Percentiles rank a stretch among this genome's conserved stretches.
phyloP scores from a whole-genome alignment of 768 basidiomycete genomes.

The Tephrocybe sp. region DNA sequence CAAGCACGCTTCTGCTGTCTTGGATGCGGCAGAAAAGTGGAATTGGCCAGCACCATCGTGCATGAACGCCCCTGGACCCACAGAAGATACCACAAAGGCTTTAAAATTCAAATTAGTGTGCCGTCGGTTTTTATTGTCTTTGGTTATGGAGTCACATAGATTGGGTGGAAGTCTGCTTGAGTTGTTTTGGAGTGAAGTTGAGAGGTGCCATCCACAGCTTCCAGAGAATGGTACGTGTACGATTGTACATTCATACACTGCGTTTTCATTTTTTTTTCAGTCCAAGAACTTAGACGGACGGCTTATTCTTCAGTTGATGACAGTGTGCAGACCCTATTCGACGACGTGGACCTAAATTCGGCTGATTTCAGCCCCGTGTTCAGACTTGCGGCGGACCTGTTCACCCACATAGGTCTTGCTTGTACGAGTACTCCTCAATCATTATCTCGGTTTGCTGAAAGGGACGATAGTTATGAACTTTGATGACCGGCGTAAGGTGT shows the following conservation, averaged over 20 bases:
- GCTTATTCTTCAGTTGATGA: conserved; percentile 15
- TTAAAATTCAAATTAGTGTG: conserved; percentile 15
- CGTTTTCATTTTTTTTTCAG: conserved; percentile 1
- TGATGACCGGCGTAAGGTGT: conserved; percentile 3
- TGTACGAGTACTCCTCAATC: conserved; percentile 5
- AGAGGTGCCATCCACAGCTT: conserved; percentile 19
- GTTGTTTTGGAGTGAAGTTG: conserved; percentile 17
- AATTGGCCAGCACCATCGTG: conserved; percentile 18
- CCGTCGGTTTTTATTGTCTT: conserved; percentile 16
- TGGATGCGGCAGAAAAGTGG: conserved; percentile 18
- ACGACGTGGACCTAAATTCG: conserved; percentile 8
- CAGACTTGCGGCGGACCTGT: conserved; percentile 16
- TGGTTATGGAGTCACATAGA: conserved; percentile 17
- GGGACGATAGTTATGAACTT: conserved; percentile 9
- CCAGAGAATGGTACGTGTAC: conserved; percentile 18
- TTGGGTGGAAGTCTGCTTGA: conserved; percentile 20
- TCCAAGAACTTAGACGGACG: conserved; percentile 15
- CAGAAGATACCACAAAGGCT: not conserved
- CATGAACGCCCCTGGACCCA: conserved; percentile 7
- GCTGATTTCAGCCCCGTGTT: conserved; percentile 16
- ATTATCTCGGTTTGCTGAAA: not conserved
- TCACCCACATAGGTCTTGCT: conserved; percentile 19
- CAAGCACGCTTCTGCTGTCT: conserved; percentile 18
- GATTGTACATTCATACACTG: not conserved
- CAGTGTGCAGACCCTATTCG: conserved; percentile 15